Percentiles rank a stretch among this genome's conserved stretches.
These are phyloP conservation scores for Neurospora sp. DNA, from an alignment of 495 filamentous ascomycete species.

Conservation along the genomic window DNA sequence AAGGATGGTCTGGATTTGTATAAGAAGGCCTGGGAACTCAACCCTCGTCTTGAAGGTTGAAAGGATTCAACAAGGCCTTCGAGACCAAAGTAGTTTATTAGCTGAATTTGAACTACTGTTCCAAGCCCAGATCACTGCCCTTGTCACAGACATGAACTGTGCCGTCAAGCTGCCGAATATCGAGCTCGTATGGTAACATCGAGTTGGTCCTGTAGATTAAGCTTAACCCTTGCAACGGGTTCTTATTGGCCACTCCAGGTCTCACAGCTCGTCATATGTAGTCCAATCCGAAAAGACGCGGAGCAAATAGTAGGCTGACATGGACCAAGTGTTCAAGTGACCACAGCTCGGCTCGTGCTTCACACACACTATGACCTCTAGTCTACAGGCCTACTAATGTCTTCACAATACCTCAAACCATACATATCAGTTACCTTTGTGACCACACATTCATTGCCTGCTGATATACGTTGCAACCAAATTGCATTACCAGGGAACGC, in stretches of 20 bases:
- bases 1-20: too few relatives aligned
- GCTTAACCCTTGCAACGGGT: background rate
- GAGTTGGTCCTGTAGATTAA: background rate
- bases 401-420: background rate
- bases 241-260: background rate
- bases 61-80: too few relatives aligned
- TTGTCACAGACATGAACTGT: background rate
- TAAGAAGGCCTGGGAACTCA: too few relatives aligned
- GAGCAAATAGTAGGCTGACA: background rate
- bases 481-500: background rate
- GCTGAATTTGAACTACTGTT: too few relatives aligned
- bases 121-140: too few relatives aligned
- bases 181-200: background rate
- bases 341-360: background rate
- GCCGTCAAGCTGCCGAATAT: background rate
- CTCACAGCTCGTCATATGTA: background rate
- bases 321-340: background rate
- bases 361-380: background rate
- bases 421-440: background rate
- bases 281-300: background rate
- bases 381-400: background rate
- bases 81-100: too few relatives aligned
- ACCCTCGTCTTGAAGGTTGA: too few relatives aligned
- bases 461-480: background rate
- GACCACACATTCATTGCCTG: background rate